Conservation (phyloP, 257 asterid species). For the Solanum paucissectum region DNA sequence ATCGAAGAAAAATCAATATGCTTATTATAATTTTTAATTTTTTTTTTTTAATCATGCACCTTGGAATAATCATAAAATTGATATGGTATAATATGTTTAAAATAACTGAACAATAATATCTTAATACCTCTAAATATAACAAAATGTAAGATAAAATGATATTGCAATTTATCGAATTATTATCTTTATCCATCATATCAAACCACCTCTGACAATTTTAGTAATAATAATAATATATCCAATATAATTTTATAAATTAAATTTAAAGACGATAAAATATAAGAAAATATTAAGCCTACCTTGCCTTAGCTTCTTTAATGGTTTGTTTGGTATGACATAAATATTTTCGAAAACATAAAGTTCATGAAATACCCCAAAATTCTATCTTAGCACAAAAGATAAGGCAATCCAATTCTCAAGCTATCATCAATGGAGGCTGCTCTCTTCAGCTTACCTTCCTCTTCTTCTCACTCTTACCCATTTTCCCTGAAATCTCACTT, state of each 20-base stretch:
- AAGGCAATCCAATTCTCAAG: not conserved
- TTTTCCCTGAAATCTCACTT: conserved; percentile 60
- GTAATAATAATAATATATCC: too few relatives aligned
- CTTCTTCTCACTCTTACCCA: conserved; percentile 13
- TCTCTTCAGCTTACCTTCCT: conserved; percentile 30
- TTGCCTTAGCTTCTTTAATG: not conserved
- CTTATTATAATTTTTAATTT: too few relatives aligned
- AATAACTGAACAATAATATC: too few relatives aligned
- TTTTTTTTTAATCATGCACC: not conserved
- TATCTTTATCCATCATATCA: too few relatives aligned
- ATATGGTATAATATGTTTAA: too few relatives aligned
- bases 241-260: too few relatives aligned
- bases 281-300: too few relatives aligned
- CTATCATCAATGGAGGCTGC: conserved; percentile 52
- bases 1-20: not conserved
- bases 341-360: not conserved
- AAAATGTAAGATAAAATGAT: too few relatives aligned
- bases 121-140: too few relatives aligned
- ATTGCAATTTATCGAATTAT: too few relatives aligned
- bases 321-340: not conserved
- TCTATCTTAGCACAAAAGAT: not conserved
- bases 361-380: not conserved
- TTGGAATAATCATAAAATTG: too few relatives aligned
- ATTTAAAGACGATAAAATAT: too few relatives aligned
- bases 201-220: accelerated